These are phyloP conservation scores for Amorphotheca resinae DNA, from an alignment of 495 filamentous ascomycete species.

Conservation along the genomic window DNA sequence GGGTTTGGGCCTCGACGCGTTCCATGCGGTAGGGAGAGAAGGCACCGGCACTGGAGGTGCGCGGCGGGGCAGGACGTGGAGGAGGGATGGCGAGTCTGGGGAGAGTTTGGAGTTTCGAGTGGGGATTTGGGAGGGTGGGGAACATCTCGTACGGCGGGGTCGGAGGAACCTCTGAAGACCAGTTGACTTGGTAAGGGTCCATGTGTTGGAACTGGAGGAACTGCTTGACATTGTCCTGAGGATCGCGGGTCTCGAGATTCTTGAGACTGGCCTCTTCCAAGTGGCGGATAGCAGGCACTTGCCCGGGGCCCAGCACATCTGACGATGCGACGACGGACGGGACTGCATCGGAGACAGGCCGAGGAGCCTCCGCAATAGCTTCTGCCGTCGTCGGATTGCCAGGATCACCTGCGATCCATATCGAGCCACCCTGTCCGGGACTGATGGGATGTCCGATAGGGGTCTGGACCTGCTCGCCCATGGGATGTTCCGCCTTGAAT, in stretches of 20 bases:
- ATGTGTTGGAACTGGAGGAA: conserved; percentile 70
- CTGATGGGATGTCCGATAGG: conserved; percentile 31
- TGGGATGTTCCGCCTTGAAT: conserved; percentile 49
- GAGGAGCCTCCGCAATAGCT: conserved; percentile 24
- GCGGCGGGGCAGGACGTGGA: conserved; percentile 28
- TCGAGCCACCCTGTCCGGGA: conserved; percentile 39
- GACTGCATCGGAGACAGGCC: conserved; percentile 48
- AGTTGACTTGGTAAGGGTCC: conserved; percentile 23
- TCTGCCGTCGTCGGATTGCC: conserved; percentile 54
- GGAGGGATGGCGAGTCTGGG: conserved; percentile 26
- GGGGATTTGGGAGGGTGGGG: conserved; percentile 15
- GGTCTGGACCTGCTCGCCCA: background rate
- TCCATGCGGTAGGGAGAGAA: conserved; percentile 42
- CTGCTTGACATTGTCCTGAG: conserved; percentile 81
- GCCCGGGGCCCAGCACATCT: conserved; percentile 63
- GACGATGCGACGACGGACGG: conserved; percentile 86
- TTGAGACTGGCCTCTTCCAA: conserved; percentile 61
- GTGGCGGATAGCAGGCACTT: conserved; percentile 44
- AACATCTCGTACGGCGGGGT: conserved; percentile 43
- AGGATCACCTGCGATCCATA: conserved; percentile 56
- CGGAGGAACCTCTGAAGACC: conserved; percentile 37
- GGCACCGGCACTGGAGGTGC: conserved; percentile 24
- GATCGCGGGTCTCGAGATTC: conserved; percentile 56
- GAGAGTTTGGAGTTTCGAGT: conserved; percentile 24
- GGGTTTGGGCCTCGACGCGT: conserved; percentile 31